Percentiles rank a stretch among this genome's conserved stretches.
Evolutionary conservation across 176 grass and related monocot species (phyloP).

Genomic region (Pontederia crassipes): DNA sequence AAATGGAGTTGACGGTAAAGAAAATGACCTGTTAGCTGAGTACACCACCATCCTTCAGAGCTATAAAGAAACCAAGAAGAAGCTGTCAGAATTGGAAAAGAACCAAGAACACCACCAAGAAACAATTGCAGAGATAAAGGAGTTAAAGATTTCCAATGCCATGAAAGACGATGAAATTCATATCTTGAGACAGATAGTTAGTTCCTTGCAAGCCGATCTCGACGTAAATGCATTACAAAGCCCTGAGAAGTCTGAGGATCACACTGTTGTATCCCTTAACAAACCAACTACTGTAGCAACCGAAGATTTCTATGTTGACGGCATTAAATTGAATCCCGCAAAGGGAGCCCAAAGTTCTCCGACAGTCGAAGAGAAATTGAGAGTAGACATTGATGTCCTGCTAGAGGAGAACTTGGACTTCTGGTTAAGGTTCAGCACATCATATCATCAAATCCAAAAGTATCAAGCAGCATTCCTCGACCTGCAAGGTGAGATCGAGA

Average conservation of each 20-base stretch:
- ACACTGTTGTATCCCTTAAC: constrained; percentile 6
- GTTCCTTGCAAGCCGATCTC: constrained; percentile 28
- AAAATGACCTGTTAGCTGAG: constrained; percentile 43
- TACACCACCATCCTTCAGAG: constrained; percentile 53
- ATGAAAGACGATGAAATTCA: constrained; percentile 68
- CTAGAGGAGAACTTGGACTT: constrained; percentile 87
- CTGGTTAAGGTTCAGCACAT: constrained; percentile 93
- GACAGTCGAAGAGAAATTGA: constrained; percentile 34
- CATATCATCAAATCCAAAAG: constrained; percentile 57
- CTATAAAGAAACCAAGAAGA: constrained; percentile 70
- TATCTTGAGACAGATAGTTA: constrained; percentile 34
- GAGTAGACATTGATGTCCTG: constrained; percentile 60
- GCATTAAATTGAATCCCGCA: neutral
- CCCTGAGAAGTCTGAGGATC: neutral
- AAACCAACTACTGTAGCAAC: constrained; percentile 14
- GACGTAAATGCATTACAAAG: neutral
- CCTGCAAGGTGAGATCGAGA: constrained; percentile 28
- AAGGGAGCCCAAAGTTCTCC: constrained; percentile 19
- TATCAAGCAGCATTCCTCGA: constrained; percentile 36
- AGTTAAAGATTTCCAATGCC: constrained; percentile 64
- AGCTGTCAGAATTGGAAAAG: constrained; percentile 55
- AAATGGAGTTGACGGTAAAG: constrained; percentile 50
- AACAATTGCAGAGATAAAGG: constrained; percentile 38
- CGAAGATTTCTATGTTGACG: constrained; percentile 21
- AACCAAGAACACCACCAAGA: constrained; percentile 58